Evolutionary conservation across 176 grass and related monocot genomes (phyloP), one percentile per base, ranked within the genome.

Genomic region (Oryza longistaminata): DNA sequence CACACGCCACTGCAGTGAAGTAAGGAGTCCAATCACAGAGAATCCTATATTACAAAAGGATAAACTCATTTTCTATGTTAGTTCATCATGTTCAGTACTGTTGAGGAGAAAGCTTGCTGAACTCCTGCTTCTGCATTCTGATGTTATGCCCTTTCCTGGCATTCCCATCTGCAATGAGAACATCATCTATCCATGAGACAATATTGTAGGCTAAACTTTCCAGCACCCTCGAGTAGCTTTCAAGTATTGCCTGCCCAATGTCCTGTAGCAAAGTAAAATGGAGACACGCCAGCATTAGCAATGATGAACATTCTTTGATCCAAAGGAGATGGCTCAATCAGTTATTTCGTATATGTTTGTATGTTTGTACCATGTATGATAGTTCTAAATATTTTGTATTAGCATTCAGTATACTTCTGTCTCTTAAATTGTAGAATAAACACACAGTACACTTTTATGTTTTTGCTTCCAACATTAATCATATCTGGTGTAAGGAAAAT

Each of bases 211-310:
- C 93, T 55, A 95, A 88, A 77, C 93, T 98, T 90, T 98, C 96
- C 19, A 98, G 85, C 13, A 98, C 96, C 78, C 96, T 93, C 26
- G 93, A 98, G 73, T 98, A 98, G 58, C 96, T 95, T 72, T 98
- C 96, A 12, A 98, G 88, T 81, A 98, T 94, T 45, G 96, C 92
- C 66, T 95, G 94, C 44, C 93, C 96, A 82, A 98, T 87, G 73
- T 98, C 95, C 93, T 98, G 88, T 42, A 29, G 64, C 60, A 62
- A 73, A 21, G 17, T 60, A 65, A 76, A 79, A 79, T 15, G 46
- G 55, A 72, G 35, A 73, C 84, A 70, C 17, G 55, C 62, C 43
- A 85, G 62, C 2, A 34, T 84, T 49, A 78, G 19, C 49, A 42
- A 72, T 7, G 69, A 55, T 81, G 71, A 25, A 71, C 64, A 50